These are phyloP conservation scores for Trichoderma sp. DNA, from an alignment of 2,329 filamentous ascomycete species.

Conservation along the genomic window DNA sequence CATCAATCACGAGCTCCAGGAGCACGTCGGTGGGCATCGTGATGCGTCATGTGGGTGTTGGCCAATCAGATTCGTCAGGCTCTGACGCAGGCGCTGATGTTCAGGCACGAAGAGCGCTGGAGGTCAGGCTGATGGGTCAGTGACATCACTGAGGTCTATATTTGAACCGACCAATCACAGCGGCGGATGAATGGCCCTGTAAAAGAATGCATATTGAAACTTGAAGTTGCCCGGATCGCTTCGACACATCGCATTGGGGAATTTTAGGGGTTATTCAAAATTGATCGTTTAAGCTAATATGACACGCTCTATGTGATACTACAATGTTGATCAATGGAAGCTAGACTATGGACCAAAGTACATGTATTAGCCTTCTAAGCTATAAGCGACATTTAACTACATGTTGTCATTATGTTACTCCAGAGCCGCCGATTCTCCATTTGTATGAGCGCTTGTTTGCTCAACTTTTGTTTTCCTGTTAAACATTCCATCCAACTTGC, in stretches of 20 bases:
- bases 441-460: neutral
- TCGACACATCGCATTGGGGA: neutral
- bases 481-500: neutral
- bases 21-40: neutral
- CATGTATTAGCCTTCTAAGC: neutral
- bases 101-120: slow-evolving; percentile 8
- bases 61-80: neutral
- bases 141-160: neutral
- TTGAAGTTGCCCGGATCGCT: no score
- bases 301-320: neutral
- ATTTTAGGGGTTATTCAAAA: neutral
- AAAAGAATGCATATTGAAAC: neutral
- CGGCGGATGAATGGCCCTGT: no score
- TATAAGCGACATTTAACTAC: neutral
- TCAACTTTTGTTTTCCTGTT: neutral
- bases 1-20: slow-evolving; percentile 13
- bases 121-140: neutral
- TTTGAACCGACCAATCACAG: neutral
- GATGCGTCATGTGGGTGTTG: slow-evolving; percentile 15
- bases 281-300: neutral
- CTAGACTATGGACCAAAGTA: no score
- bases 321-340: neutral
- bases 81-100: neutral
- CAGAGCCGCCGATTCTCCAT: neutral
- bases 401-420: neutral